Base-by-base conservation (phyloP, 2,329 filamentous ascomycete species). In the Ceratocystiopsis sp. region DNA sequence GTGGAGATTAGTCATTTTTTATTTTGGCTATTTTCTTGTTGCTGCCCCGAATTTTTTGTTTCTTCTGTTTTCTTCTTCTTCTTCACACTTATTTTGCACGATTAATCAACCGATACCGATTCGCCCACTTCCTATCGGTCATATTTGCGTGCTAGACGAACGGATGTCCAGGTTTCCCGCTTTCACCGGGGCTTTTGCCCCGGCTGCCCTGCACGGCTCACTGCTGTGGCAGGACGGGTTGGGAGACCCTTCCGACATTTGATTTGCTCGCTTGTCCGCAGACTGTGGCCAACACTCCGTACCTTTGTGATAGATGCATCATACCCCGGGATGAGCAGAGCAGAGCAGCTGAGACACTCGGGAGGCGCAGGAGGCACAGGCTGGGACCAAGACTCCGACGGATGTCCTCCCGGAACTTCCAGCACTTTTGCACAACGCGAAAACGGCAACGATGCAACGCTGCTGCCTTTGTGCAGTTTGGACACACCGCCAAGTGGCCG, bases 71-170 rank as follows among this genome's bases (percentile, higher is more conserved):
- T 43, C 50, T 51, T 42, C 49, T 42, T 45, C 52, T 48, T 39
- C 52, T 57, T 70, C 61, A 72, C 68, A 61, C 41, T 64, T 58
- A 59, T 52, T 33, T 53, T 45, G 70, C 71, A 73, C 68, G 62
- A 71, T 66, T 66, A 74, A 75, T 75, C 71, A 75, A 75, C 68
- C 69, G 67, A 61, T 61, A 55, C 60, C 55, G 58, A 69, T 53
- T 63, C 59, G 45, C 57, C 61, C 58, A 72, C 66, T 70, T 61
- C 55, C 59, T 63, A 54, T 63, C 64, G 69, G 70, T 75, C 71
- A 75, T 69, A 73, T 71, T 70, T 69, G 59, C 60, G 66, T 73
- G 71, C 69, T 55, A 74, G 68, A 75, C 46, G 47, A 63, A 69
- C 36, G 50, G 50, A 47, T 46, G 45, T 46, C 25, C 34, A 21